These are phyloP conservation scores for Fusarium buxicola DNA, from an alignment of 2,329 filamentous ascomycete genomes.

Conservation along the genomic window DNA sequence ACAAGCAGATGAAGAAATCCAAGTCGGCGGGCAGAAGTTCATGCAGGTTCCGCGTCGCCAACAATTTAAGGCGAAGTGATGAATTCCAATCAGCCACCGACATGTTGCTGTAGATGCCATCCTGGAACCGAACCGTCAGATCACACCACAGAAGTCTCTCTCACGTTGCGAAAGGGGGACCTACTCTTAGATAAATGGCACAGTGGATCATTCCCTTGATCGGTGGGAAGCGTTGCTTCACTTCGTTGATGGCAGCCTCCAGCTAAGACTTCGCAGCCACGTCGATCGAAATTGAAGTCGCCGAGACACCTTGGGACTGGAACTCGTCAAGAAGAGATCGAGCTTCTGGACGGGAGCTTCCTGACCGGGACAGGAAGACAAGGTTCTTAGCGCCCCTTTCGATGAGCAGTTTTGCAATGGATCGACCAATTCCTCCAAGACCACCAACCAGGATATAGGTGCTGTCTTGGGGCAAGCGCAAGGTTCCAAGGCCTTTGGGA, in stretches of 20 bases:
- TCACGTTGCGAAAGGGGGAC: too few species aligned
- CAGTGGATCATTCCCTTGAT: not conserved
- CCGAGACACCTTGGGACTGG: not conserved
- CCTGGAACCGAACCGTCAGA: too few species aligned
- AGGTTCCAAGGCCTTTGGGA: too few species aligned
- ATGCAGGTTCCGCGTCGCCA: not conserved
- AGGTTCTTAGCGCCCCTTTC: slow-evolving; percentile 9
- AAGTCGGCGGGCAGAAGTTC: not conserved
- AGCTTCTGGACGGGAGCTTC: not conserved
- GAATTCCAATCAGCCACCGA: not conserved
- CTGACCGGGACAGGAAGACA: slow-evolving; percentile 9
- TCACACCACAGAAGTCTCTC: too few species aligned
- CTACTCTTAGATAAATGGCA: not conserved
- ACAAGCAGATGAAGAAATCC: slow-evolving; percentile 17
- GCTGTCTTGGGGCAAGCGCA: slow-evolving; percentile 15
- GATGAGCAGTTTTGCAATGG: not conserved
- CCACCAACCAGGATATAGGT: slow-evolving; percentile 27
- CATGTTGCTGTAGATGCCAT: not conserved
- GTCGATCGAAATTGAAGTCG: too few species aligned
- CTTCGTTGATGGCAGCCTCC: too few species aligned
- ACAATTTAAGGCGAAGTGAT: not conserved
- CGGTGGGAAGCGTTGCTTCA: not conserved
- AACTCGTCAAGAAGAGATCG: not conserved
- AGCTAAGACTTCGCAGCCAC: too few species aligned
- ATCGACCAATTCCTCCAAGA: slow-evolving; percentile 1